These are phyloP conservation scores for Aspergillus carbonarius DNA, from an alignment of 2,329 filamentous ascomycete species.

Conservation along the genomic window DNA sequence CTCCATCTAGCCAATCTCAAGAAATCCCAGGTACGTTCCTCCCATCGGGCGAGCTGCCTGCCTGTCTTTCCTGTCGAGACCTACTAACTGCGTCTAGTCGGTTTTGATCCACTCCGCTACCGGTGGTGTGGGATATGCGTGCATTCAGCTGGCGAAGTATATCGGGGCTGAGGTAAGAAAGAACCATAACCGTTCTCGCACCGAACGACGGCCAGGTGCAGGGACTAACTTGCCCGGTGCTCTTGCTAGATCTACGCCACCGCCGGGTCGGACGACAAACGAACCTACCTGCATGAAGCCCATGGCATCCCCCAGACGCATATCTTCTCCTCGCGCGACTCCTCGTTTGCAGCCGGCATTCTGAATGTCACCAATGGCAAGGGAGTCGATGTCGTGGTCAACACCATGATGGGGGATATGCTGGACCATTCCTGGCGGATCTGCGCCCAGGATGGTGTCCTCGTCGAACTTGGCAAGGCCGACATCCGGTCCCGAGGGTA, in stretches of 20 bases:
- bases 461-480: background rate
- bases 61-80: too few relatives aligned
- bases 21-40: too few relatives aligned
- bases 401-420: too few relatives aligned
- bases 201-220: too few relatives aligned
- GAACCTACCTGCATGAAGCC: background rate
- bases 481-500: background rate
- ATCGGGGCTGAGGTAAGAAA: too few relatives aligned
- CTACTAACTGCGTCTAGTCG: background rate
- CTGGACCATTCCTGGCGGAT: too few relatives aligned
- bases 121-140: background rate
- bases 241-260: background rate
- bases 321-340: background rate
- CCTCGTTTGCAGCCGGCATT: background rate
- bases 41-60: too few relatives aligned
- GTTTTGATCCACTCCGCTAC: slow-evolving; percentile 18
- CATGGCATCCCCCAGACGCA: background rate
- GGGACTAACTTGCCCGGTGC: too few relatives aligned
- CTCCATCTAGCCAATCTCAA: too few relatives aligned
- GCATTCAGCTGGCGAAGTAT: too few relatives aligned
- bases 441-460: too few relatives aligned
- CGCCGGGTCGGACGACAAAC: background rate
- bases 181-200: too few relatives aligned
- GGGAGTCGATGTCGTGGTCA: background rate
- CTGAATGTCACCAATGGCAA: background rate